These are phyloP conservation scores for Mortierella polycephala DNA, from an alignment of 371 early-diverging fungal species.

Conservation along the genomic window DNA sequence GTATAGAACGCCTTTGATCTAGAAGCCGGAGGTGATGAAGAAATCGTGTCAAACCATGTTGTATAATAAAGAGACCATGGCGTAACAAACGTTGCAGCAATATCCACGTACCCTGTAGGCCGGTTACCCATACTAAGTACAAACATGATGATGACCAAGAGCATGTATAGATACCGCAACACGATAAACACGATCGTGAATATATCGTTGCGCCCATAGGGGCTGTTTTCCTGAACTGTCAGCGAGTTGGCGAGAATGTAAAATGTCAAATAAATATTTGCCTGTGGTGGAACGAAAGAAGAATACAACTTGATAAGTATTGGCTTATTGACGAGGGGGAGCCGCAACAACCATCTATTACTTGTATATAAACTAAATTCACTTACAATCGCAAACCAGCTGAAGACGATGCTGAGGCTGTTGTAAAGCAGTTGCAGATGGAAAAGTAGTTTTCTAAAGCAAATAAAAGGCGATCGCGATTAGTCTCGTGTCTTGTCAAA, in stretches of 20 bases:
- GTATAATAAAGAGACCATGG: too few relatives aligned
- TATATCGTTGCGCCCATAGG: conserved; percentile 31
- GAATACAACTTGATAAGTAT: neutral
- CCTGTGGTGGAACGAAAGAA: conserved; percentile 52
- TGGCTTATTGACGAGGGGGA: too few relatives aligned
- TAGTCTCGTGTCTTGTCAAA: too few relatives aligned
- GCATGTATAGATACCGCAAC: conserved; percentile 70
- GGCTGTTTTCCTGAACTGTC: conserved; percentile 32
- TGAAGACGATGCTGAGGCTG: conserved; percentile 76
- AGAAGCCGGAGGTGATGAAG: neutral
- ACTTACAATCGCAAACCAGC: conserved; percentile 84
- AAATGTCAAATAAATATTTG: conserved; percentile 85
- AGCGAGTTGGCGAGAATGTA: conserved; percentile 68
- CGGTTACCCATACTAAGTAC: conserved; percentile 85
- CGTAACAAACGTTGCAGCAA: too few relatives aligned
- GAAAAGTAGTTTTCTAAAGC: conserved; percentile 64
- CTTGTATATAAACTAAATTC: neutral
- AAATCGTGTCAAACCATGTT: too few relatives aligned
- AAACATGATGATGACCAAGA: conserved; percentile 76
- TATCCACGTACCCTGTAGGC: conserved; percentile 66
- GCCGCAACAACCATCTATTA: neutral
- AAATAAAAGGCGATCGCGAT: too few relatives aligned
- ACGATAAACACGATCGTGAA: conserved; percentile 61
- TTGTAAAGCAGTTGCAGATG: conserved; percentile 80
- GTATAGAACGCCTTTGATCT: conserved; percentile 73